Conservation (phyloP, 176 grass and related monocot genomes). For the Oropetium thomaeum region DNA sequence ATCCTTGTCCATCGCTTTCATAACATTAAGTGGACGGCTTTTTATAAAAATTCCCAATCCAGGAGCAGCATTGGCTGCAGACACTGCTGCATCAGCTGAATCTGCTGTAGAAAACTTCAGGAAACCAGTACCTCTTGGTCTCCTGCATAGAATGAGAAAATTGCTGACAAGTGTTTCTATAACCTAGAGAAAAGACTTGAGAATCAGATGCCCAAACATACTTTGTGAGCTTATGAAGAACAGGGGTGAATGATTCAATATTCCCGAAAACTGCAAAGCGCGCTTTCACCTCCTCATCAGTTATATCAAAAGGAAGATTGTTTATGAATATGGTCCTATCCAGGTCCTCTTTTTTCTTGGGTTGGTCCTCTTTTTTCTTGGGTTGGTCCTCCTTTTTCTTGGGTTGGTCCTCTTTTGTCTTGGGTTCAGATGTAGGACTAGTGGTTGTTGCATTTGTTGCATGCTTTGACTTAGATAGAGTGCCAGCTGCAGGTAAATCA, state of each 20-base stretch:
- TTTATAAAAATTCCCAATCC: slow-evolving; percentile 85
- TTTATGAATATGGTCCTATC: slow-evolving; percentile 88
- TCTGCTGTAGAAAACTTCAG: slow-evolving; percentile 65
- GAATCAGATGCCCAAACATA: slow-evolving; percentile 39
- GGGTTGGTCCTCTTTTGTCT: too few species aligned
- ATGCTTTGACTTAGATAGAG: slow-evolving; percentile 14
- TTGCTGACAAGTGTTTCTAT: background rate
- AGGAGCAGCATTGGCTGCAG: slow-evolving; percentile 69
- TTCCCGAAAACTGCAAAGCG: slow-evolving; percentile 86
- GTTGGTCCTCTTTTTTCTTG: too few species aligned
- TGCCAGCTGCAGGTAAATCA: slow-evolving; percentile 26
- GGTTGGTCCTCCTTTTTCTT: too few species aligned
- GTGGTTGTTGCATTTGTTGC: slow-evolving; percentile 18
- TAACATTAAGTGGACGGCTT: slow-evolving; percentile 65
- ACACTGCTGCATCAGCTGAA: slow-evolving; percentile 65
- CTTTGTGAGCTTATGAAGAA: slow-evolving; percentile 97
- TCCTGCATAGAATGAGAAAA: slow-evolving; percentile 44
- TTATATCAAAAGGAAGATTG: slow-evolving; percentile 93
- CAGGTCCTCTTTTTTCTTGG: slow-evolving; percentile 56
- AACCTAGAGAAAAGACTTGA: slow-evolving; percentile 1
- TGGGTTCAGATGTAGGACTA: slow-evolving; percentile 22
- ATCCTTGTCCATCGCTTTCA: slow-evolving; percentile 81
- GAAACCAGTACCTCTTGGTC: slow-evolving; percentile 80
- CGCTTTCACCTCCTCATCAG: slow-evolving; percentile 61
- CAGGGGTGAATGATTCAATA: slow-evolving; percentile 75